Conservation (phyloP, 768 basidiomycete species). For the Suillus sp. region DNA sequence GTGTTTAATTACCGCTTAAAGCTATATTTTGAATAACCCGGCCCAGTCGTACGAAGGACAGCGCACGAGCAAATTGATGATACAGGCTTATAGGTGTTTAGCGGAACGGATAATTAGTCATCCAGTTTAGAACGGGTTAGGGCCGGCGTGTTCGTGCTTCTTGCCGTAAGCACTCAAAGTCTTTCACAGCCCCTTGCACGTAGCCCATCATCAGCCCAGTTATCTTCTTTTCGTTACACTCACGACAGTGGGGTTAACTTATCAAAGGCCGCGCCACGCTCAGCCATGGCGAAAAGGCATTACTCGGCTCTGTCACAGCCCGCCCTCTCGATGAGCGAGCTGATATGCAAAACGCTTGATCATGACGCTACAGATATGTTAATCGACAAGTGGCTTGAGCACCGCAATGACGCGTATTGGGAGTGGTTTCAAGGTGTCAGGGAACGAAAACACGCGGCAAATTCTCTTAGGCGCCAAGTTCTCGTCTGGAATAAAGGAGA, state of each 20-base stretch:
- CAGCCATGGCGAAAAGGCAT: slow-evolving; percentile 31
- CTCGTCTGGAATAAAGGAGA: slow-evolving; percentile 64
- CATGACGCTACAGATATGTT: slow-evolving; percentile 76
- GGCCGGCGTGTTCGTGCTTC: slow-evolving; percentile 25
- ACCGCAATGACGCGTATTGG: slow-evolving; percentile 72
- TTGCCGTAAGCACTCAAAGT: neutral
- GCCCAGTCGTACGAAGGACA: neutral
- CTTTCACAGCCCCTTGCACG: slow-evolving; percentile 3
- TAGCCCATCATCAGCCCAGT: slow-evolving; percentile 1
- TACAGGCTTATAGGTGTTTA: neutral
- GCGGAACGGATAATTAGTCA: slow-evolving; percentile 2
- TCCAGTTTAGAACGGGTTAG: slow-evolving; percentile 20
- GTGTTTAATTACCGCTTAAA: slow-evolving; percentile 12
- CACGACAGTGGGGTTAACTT: slow-evolving; percentile 1
- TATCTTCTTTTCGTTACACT: neutral
- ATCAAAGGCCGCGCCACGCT: slow-evolving; percentile 17
- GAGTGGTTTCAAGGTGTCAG: slow-evolving; percentile 76
- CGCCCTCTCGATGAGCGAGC: slow-evolving; percentile 72
- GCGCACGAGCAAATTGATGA: neutral
- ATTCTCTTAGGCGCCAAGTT: slow-evolving; percentile 52
- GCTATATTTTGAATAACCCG: slow-evolving; percentile 4
- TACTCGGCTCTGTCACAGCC: slow-evolving; percentile 72
- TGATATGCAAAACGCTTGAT: slow-evolving; percentile 76
- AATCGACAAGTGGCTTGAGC: slow-evolving; percentile 84
- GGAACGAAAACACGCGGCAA: slow-evolving; percentile 61